These are phyloP conservation scores for Agarophyton chilense DNA, from an alignment of 23 red algal species.

Conservation along the genomic window DNA sequence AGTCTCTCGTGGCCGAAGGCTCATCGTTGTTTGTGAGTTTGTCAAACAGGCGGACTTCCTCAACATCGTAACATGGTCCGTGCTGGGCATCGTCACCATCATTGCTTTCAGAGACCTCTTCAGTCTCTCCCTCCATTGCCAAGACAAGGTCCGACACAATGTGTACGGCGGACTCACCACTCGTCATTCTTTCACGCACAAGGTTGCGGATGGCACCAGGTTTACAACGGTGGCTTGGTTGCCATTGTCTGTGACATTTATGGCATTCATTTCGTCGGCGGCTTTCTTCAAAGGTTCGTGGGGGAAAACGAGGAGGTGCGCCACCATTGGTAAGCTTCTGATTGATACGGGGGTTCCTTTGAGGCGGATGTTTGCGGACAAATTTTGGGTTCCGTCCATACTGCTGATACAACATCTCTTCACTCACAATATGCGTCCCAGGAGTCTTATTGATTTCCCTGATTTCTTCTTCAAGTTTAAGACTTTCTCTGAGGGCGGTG, in stretches of 20 bases:
- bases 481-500: constrained; percentile 33
- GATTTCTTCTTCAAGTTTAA: constrained; percentile 52
- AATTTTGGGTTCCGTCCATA: constrained; percentile 55
- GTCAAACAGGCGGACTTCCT: constrained; percentile 8
- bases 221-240: too few relatives aligned
- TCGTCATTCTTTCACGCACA: too few relatives aligned
- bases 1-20: neutral
- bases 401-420: constrained; percentile 33
- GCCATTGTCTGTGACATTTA: too few relatives aligned
- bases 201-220: too few relatives aligned
- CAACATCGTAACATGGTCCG: neutral
- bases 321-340: too few relatives aligned
- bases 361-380: constrained; percentile 21
- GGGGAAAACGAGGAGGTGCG: too few relatives aligned
- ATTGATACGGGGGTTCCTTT: neutral
- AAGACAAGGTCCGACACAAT: too few relatives aligned
- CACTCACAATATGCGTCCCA: neutral
- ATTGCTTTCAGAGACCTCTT: neutral
- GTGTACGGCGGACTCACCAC: too few relatives aligned
- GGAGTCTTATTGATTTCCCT: neutral
- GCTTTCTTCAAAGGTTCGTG: too few relatives aligned
- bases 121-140: too few relatives aligned
- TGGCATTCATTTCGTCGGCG: too few relatives aligned
- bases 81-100: neutral
- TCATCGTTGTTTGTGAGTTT: neutral